phyloP scores from a whole-genome alignment of 306 rosid species.

The Alnus glutinosa region DNA sequence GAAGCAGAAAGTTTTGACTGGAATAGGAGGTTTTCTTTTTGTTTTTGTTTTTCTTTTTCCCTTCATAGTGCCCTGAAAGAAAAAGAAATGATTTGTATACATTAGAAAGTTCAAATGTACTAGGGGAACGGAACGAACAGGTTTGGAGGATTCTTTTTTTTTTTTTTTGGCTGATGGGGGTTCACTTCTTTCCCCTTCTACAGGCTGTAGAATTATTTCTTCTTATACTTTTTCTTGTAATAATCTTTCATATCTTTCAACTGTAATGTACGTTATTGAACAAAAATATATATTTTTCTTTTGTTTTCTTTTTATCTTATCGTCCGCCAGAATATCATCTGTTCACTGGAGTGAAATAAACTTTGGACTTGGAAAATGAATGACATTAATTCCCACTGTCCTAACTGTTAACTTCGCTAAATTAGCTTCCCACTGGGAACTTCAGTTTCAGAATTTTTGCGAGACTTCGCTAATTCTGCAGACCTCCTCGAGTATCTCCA shows the following conservation, averaged over 20 bases:
- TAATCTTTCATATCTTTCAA: constrained; percentile 53
- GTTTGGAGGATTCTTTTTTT: constrained; percentile 50
- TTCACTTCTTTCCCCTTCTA: constrained; percentile 39
- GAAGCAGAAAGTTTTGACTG: constrained; percentile 81
- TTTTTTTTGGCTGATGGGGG: constrained; percentile 53
- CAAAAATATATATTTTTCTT: constrained; percentile 25
- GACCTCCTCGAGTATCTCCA: too few relatives aligned
- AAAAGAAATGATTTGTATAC: constrained; percentile 61
- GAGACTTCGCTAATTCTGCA: too few relatives aligned
- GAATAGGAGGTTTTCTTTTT: constrained; percentile 38
- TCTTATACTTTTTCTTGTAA: constrained; percentile 58
- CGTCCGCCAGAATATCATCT: too few relatives aligned
- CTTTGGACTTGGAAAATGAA: too few relatives aligned
- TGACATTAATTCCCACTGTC: too few relatives aligned
- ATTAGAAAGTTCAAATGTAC: constrained; percentile 52
- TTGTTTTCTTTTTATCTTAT: neutral
- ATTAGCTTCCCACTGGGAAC: too few relatives aligned
- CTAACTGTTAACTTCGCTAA: too few relatives aligned
- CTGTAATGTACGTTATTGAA: constrained; percentile 37
- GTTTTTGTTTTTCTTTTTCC: constrained; percentile 27
- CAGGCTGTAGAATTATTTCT: constrained; percentile 59
- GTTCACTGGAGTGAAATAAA: too few relatives aligned
- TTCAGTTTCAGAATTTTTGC: too few relatives aligned
- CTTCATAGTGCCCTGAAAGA: constrained; percentile 48
- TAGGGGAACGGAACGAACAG: constrained; percentile 38